Conservation (phyloP, 1,139 yeast species). For the Yamadazyma epiphylla region DNA sequence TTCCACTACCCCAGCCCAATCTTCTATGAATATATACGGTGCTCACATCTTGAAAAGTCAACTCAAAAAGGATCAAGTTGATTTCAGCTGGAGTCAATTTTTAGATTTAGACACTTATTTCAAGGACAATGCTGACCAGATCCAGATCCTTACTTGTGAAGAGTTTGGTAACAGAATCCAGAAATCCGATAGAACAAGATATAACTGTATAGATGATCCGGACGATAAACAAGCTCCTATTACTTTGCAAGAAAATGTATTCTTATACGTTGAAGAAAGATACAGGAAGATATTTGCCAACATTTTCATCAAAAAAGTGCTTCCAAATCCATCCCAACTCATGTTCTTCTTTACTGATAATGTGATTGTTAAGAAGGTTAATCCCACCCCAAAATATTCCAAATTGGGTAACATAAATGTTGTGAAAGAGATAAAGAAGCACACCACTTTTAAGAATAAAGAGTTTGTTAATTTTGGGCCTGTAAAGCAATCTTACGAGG, state of each 20-base stretch:
- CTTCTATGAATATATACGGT: neutral
- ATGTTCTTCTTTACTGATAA: conserved; percentile 12
- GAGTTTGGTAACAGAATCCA: conserved; percentile 10
- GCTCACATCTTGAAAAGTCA: neutral
- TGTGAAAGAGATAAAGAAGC: conserved; percentile 3
- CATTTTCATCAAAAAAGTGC: conserved; percentile 7
- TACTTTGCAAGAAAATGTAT: conserved; percentile 10
- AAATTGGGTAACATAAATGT: neutral
- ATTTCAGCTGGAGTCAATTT: conserved; percentile 13
- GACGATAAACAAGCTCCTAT: conserved; percentile 9
- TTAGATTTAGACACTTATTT: conserved; percentile 8
- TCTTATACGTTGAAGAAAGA: conserved; percentile 8
- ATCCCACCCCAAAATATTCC: conserved; percentile 4
- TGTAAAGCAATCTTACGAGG: conserved; percentile 6
- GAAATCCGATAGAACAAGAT: conserved; percentile 10
- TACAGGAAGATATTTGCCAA: conserved; percentile 11
- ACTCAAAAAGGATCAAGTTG: conserved; percentile 3
- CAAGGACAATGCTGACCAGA: conserved; percentile 3
- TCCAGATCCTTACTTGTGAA: conserved; percentile 10
- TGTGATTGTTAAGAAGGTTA: conserved; percentile 8
- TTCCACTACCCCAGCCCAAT: neutral
- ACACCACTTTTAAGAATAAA: conserved; percentile 5
- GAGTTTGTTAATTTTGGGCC: conserved; percentile 5
- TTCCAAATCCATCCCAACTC: conserved; percentile 12
- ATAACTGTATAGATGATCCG: conserved; percentile 13